These are phyloP conservation scores for Picochlorum sp. DNA, from an alignment of 139 green algal genomes.

Conservation along the genomic window DNA sequence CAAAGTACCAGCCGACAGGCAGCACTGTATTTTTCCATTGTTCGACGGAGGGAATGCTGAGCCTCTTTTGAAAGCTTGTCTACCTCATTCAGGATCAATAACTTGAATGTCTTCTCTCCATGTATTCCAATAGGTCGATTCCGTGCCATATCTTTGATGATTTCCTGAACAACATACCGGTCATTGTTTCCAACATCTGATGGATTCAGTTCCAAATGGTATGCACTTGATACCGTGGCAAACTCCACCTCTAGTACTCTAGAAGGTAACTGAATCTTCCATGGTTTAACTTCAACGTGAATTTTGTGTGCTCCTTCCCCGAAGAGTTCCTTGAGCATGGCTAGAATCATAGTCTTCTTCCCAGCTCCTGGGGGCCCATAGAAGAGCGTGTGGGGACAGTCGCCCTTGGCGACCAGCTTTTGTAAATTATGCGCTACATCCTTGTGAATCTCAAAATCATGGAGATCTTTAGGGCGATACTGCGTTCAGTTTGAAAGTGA, in stretches of 20 bases:
- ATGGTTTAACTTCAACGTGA: constrained; percentile 85
- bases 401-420: constrained; percentile 75
- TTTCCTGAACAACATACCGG: constrained; percentile 83
- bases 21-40: constrained; percentile 95
- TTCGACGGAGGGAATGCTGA: constrained; percentile 86
- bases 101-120: constrained; percentile 33
- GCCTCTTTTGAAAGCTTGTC: constrained; percentile 81
- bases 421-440: constrained; percentile 69
- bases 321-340: constrained; percentile 86
- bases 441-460: constrained; percentile 68
- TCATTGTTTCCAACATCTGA: constrained; percentile 89
- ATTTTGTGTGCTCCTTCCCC: constrained; percentile 86
- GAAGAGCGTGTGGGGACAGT: constrained; percentile 94
- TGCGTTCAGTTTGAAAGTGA: constrained; percentile 27
- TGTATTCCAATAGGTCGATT: constrained; percentile 66
- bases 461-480: constrained; percentile 76
- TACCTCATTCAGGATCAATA: constrained; percentile 94
- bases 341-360: constrained; percentile 93
- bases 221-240: constrained; percentile 76
- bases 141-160: constrained; percentile 97
- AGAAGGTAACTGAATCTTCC: constrained; percentile 81
- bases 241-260: constrained; percentile 94
- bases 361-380: constrained; percentile 90
- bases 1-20: constrained; percentile 84
- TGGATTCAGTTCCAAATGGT: constrained; percentile 94